Percentiles rank a stretch among this genome's conserved stretches.
These are phyloP conservation scores for Boletellus emodensis DNA, from an alignment of 768 basidiomycete species.

Conservation along the genomic window DNA sequence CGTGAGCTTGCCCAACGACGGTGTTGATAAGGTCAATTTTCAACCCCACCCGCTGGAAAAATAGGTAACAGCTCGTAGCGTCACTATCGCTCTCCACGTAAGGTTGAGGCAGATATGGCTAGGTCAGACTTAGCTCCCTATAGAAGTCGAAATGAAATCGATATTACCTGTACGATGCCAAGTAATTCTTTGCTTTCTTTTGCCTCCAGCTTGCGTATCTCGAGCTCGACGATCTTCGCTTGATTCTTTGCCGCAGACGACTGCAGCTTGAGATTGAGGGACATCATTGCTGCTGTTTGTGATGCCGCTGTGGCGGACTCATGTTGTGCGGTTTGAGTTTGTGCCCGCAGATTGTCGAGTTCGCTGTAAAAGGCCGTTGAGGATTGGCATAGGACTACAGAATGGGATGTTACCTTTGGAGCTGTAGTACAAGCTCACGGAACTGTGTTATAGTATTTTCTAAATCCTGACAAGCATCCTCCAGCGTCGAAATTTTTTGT, in stretches of 20 bases:
- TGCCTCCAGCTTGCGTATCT: constrained; percentile 81
- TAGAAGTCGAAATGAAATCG: background rate
- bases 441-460: constrained; percentile 89
- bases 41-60: constrained; percentile 84
- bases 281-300: constrained; percentile 91
- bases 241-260: constrained; percentile 89
- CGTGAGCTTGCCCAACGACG: constrained; percentile 78
- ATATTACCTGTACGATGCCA: constrained; percentile 70
- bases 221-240: constrained; percentile 83
- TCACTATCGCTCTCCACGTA: constrained; percentile 89
- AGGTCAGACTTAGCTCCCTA: constrained; percentile 2
- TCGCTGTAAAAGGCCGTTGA: constrained; percentile 53
- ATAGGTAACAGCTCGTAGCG: constrained; percentile 83
- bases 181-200: constrained; percentile 78
- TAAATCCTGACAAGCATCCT: constrained; percentile 79
- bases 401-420: constrained; percentile 60
- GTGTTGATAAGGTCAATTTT: constrained; percentile 86
- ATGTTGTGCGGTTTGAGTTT: constrained; percentile 79
- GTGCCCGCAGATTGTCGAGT: constrained; percentile 74
- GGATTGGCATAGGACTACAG: constrained; percentile 4
- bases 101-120: constrained; percentile 89
- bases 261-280: constrained; percentile 91
- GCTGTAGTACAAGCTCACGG: constrained; percentile 80
- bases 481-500: constrained; percentile 61
- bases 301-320: constrained; percentile 81